These are phyloP conservation scores for Geotrichum candidum DNA, from an alignment of 1,139 yeast genomes.

Conservation along the genomic window DNA sequence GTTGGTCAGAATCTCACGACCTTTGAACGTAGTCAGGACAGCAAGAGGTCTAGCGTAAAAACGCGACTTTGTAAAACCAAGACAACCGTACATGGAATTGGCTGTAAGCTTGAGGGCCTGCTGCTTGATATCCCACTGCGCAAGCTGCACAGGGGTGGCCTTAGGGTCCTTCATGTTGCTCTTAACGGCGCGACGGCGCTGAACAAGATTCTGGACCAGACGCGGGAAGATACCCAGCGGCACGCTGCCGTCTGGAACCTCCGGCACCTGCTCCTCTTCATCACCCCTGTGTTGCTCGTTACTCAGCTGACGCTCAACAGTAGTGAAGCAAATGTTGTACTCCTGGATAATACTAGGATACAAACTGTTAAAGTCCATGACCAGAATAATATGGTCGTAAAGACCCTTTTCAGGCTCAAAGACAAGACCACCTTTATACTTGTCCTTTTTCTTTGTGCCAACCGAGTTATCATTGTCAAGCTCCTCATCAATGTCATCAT, in stretches of 20 bases:
- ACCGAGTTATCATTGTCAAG: constrained; percentile 30
- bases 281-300: constrained; percentile 25
- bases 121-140: constrained; percentile 81
- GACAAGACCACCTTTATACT: constrained; percentile 93
- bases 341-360: constrained; percentile 98
- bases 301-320: constrained; percentile 56
- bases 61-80: constrained; percentile 86
- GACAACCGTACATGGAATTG: constrained; percentile 98
- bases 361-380: constrained; percentile 97
- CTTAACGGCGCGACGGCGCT: constrained; percentile 91
- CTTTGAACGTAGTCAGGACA: constrained; percentile 89
- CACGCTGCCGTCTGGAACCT: constrained; percentile 54
- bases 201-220: constrained; percentile 74
- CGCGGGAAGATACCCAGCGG: constrained; percentile 81
- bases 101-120: constrained; percentile 96
- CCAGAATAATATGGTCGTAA: constrained; percentile 80
- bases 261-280: constrained; percentile 64
- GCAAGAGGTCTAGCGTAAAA: constrained; percentile 96
- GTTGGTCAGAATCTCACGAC: constrained; percentile 90
- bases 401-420: constrained; percentile 96
- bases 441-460: constrained; percentile 57
- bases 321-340: constrained; percentile 93
- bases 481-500: constrained; percentile 26
- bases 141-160: constrained; percentile 54
- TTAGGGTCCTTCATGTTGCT: constrained; percentile 72